Percentiles rank a stretch among this genome's conserved stretches.
These are phyloP conservation scores for Cylindrodendrum hubeiense DNA, from an alignment of 2,329 filamentous ascomycete genomes.

Conservation along the genomic window DNA sequence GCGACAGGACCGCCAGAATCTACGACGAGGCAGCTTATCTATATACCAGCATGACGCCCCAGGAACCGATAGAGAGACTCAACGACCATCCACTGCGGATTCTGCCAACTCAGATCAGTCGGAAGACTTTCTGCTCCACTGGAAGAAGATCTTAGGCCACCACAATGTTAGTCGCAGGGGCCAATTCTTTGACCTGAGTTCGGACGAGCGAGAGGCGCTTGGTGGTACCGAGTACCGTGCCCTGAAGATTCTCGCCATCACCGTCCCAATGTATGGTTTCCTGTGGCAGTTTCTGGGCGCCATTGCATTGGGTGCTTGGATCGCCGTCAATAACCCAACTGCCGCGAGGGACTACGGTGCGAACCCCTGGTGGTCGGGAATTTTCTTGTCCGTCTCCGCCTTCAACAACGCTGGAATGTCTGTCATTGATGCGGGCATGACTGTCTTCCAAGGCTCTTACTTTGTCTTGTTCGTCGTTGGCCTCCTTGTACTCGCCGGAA, in stretches of 20 bases:
- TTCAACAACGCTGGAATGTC: constrained; percentile 82
- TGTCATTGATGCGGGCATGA: constrained; percentile 74
- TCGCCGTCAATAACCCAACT: constrained; percentile 63
- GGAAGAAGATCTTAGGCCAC: constrained; percentile 50
- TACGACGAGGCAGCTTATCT: constrained; percentile 27
- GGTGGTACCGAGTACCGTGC: constrained; percentile 75
- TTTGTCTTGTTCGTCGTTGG: constrained; percentile 67
- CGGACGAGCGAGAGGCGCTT: constrained; percentile 66
- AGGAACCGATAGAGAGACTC: not conserved
- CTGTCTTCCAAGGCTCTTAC: constrained; percentile 67
- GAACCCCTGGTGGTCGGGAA: constrained; percentile 76
- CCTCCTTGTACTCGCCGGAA: constrained; percentile 71
- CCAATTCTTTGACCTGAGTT: constrained; percentile 65
- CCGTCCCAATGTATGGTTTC: constrained; percentile 72
- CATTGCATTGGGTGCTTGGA: constrained; percentile 72
- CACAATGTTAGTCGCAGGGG: constrained; percentile 63
- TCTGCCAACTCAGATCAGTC: constrained; percentile 40
- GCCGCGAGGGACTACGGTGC: constrained; percentile 67
- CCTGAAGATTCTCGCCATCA: constrained; percentile 67
- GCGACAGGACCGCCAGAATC: constrained; percentile 20
- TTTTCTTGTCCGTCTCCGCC: constrained; percentile 75
- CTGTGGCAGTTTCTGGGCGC: constrained; percentile 70
- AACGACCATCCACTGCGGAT: constrained; percentile 35
- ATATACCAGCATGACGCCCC: constrained; percentile 37
- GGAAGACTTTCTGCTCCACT: constrained; percentile 45